These are phyloP conservation scores for Phytophthora capsici DNA, from an alignment of 352 stramenopile species.

Conservation along the genomic window DNA sequence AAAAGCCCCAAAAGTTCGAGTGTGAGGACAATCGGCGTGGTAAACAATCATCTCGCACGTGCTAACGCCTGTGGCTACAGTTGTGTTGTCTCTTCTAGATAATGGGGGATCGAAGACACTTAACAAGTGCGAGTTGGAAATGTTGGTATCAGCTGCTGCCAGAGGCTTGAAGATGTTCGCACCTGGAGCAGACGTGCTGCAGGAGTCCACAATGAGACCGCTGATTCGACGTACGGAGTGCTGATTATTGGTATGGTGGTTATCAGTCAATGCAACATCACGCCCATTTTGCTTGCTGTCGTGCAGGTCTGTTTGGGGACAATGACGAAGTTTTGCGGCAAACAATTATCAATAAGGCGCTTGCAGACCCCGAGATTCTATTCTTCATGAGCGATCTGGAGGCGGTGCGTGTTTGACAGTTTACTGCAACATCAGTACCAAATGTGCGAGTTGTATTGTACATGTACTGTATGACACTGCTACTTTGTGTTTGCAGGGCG, in stretches of 20 bases:
- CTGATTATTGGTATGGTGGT: not conserved
- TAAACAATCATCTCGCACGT: too few species aligned
- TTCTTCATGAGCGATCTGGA: slow-evolving; percentile 85
- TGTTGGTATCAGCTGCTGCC: slow-evolving; percentile 53
- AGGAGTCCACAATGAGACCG: slow-evolving; percentile 40
- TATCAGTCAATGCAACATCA: not conserved
- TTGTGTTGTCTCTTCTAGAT: slow-evolving; percentile 66
- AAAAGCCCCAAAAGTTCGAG: slow-evolving; percentile 71
- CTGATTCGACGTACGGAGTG: slow-evolving; percentile 54
- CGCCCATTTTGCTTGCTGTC: not conserved
- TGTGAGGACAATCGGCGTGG: slow-evolving; percentile 37
- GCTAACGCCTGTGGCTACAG: slow-evolving; percentile 29
- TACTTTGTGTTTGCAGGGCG: slow-evolving; percentile 36
- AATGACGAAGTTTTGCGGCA: slow-evolving; percentile 46
- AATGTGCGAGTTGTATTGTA: not conserved
- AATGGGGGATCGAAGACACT: slow-evolving; percentile 64
- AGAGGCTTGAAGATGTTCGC: slow-evolving; percentile 68
- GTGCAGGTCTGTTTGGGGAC: slow-evolving; percentile 58
- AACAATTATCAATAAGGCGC: slow-evolving; percentile 54
- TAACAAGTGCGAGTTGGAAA: slow-evolving; percentile 68
- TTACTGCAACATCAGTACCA: too few species aligned
- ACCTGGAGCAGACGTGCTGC: slow-evolving; percentile 33
- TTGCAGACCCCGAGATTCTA: slow-evolving; percentile 72
- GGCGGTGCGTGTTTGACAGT: slow-evolving; percentile 36
- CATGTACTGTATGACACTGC: not conserved